These are phyloP conservation scores for Erigeron canadensis DNA, from an alignment of 129 eudicot genomes.

Conservation along the genomic window DNA sequence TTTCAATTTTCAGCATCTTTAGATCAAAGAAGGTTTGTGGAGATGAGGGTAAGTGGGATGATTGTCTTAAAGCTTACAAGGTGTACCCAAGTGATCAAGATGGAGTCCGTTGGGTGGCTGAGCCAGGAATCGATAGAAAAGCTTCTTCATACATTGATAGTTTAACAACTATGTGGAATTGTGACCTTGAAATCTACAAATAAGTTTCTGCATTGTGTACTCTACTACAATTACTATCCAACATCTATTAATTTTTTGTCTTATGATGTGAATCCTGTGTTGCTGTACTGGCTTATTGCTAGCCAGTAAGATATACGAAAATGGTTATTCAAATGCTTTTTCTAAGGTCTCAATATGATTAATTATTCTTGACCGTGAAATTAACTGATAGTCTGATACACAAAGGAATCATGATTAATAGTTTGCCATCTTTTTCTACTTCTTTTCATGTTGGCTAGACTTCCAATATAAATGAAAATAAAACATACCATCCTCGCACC, in stretches of 20 bases:
- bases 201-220: neutral
- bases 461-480: no score
- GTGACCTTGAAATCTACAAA: constrained; percentile 10
- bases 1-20: constrained; percentile 16
- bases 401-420: no score
- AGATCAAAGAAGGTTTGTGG: constrained; percentile 4
- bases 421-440: no score
- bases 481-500: no score
- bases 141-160: constrained; percentile 27
- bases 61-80: constrained; percentile 15
- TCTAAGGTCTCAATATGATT: neutral
- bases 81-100: constrained; percentile 33
- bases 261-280: neutral
- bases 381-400: no score
- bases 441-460: no score
- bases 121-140: constrained; percentile 29
- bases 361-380: no score
- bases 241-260: neutral
- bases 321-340: neutral
- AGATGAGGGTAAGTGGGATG: constrained; percentile 19
- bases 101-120: constrained; percentile 30
- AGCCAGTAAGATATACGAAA: neutral
- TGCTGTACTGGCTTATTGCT: neutral
- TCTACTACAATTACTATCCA: neutral
- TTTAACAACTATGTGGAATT: constrained; percentile 24